phyloP scores from a whole-genome alignment of 495 filamentous ascomycete genomes.

The Neurospora sp. region DNA sequence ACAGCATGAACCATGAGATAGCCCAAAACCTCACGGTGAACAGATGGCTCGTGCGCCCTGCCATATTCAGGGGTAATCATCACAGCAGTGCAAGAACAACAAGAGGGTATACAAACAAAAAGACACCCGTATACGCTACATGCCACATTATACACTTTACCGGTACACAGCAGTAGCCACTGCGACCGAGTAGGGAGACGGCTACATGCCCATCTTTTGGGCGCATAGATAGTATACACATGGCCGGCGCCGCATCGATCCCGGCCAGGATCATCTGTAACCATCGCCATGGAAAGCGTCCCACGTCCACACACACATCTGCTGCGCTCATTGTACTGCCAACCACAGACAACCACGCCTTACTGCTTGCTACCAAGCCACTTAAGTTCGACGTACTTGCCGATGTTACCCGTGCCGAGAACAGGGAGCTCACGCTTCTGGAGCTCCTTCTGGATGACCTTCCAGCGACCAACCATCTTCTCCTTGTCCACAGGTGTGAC shows the following conservation, averaged over 20 bases:
- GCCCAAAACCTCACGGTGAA: background rate
- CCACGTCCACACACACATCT: background rate
- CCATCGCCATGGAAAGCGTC: background rate
- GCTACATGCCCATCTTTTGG: background rate
- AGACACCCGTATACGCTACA: background rate
- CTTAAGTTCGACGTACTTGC: slow-evolving; percentile 19
- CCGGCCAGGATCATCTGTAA: background rate
- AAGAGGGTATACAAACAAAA: background rate
- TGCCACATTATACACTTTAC: background rate
- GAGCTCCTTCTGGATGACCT: slow-evolving; percentile 69
- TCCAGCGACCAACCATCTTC: slow-evolving; percentile 69
- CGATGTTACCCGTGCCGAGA: slow-evolving; percentile 22
- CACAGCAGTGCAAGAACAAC: background rate
- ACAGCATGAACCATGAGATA: background rate
- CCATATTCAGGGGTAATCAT: background rate
- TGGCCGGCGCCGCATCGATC: background rate
- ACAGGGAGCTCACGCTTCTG: slow-evolving; percentile 48
- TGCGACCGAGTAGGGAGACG: background rate
- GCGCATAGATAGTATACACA: slow-evolving; percentile 1
- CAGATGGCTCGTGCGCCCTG: background rate
- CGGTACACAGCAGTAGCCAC: background rate
- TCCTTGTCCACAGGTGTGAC: slow-evolving; percentile 61
- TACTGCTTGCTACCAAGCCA: slow-evolving; percentile 16
- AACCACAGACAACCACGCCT: background rate
- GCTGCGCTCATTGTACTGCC: background rate